Base-by-base conservation (phyloP, 805 yeast species). In the Brettanomyces bruxellensis region DNA sequence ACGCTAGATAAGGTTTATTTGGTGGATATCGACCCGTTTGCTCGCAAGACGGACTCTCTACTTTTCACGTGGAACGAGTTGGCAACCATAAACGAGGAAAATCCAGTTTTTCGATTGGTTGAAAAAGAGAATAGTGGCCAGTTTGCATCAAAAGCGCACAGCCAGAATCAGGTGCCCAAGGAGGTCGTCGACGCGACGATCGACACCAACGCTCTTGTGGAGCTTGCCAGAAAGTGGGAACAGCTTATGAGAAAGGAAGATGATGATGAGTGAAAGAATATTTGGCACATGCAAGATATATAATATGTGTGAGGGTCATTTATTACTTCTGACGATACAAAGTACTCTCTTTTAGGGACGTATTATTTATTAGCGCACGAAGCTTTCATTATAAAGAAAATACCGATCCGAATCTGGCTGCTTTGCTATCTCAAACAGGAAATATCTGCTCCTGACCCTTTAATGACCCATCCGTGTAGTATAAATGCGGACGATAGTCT, bases 161-260 rank as follows among this genome's bases (percentile, higher is more conserved):
- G 95, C 2, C 95, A 91, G 55, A 87, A 82, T 60, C 90, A 86
- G 57, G 96, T 93, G 3, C 99, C 99, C 0, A 72, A 76, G 45
- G 99, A 93, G 57, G 79, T 93, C 22, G 84, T 93, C 4, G 93
- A 88, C 59, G 96, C 96, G 2, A 72, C 86, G 34, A 56, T 79
- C 54, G 81, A 84, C 53, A 75, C 90, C 0, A 70, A 73, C 22
- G 75, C 83, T 0, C 82, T 88, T 75, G 80, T 77, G 11, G 89
- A 83, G 44, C 65, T 86, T 51, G 79, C 85, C 0, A 70, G 70
- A 48, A 71, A 78, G 47, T 83, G 88, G 88, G 57, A 55, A 6
- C 58, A 47, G 35, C 37, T 60, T 44, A 47, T 59, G 50, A 47
- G 50, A 12, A 46, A 54, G 43, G 51, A 54, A 43, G 47, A 49